Conservation (phyloP, 2,329 filamentous ascomycete genomes). For the Huntiella bhutanensis region DNA sequence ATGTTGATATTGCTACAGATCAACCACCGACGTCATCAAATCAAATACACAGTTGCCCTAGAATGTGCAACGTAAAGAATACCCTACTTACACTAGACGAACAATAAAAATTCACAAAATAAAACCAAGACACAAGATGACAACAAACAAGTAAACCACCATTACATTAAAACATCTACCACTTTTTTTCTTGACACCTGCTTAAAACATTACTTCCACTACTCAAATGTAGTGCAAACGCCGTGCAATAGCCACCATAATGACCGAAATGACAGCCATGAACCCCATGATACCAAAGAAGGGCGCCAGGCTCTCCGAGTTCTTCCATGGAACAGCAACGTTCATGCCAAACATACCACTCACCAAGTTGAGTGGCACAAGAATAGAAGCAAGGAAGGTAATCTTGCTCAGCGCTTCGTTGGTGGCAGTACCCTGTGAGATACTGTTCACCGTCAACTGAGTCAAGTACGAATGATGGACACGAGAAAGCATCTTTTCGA, state of each 20-base stretch:
- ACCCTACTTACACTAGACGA: not conserved
- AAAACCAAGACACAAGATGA: not conserved
- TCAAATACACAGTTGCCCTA: not conserved
- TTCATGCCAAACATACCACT: conserved; percentile 84
- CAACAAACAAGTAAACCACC: conserved; percentile 4
- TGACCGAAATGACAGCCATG: conserved; percentile 33
- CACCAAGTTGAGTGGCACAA: conserved; percentile 90
- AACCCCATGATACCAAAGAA: conserved; percentile 33
- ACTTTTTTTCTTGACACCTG: not conserved
- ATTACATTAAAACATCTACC: not conserved
- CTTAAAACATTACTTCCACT: not conserved
- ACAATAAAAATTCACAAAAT: not conserved
- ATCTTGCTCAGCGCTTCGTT: conserved; percentile 90
- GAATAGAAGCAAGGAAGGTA: conserved; percentile 77
- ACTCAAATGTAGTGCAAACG: conserved; percentile 27
- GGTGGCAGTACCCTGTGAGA: conserved; percentile 69
- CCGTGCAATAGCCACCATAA: conserved; percentile 28
- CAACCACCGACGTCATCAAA: not conserved
- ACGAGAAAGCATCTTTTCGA: conserved; percentile 91
- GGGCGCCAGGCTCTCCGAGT: conserved; percentile 31
- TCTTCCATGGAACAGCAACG: conserved; percentile 48
- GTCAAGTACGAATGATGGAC: conserved; percentile 93
- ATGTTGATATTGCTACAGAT: too few species aligned
- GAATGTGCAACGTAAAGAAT: not conserved
- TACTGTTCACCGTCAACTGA: conserved; percentile 80